Conservation (phyloP, 352 stramenopile genomes). For the Blastocystis sp. region DNA sequence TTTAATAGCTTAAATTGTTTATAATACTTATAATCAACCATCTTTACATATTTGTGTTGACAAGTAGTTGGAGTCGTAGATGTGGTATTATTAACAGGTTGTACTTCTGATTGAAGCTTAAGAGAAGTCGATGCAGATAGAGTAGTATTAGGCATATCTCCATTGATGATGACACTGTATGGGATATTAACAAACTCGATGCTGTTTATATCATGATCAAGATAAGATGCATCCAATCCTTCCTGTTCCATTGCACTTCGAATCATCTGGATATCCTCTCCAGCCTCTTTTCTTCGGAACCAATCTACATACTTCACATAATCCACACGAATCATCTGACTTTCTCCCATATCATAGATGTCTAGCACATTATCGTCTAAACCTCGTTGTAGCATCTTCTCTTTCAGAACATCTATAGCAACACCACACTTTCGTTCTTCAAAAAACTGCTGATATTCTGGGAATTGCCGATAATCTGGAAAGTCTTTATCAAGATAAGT, state of each 20-base stretch:
- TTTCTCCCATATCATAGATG: slow-evolving; percentile 40
- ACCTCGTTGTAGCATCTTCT: slow-evolving; percentile 14
- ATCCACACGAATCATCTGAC: background rate
- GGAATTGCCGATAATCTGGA: slow-evolving; percentile 15
- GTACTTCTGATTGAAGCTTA: too few species aligned
- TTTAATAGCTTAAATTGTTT: slow-evolving; percentile 81
- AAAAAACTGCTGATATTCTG: background rate
- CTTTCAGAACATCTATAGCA: slow-evolving; percentile 27
- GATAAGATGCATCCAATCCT: slow-evolving; percentile 17
- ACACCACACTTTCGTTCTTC: background rate
- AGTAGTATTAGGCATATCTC: too few species aligned
- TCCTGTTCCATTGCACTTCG: slow-evolving; percentile 31
- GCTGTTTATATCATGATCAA: slow-evolving; percentile 15
- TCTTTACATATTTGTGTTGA: slow-evolving; percentile 68
- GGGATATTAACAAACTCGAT: slow-evolving; percentile 57
- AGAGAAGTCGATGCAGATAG: too few species aligned
- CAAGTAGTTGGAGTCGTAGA: slow-evolving; percentile 12
- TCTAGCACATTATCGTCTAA: slow-evolving; percentile 32
- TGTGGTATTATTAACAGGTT: too few species aligned
- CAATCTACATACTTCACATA: slow-evolving; percentile 30
- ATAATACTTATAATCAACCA: slow-evolving; percentile 74
- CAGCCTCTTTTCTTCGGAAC: background rate
- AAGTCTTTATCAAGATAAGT: slow-evolving; percentile 47
- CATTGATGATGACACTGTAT: slow-evolving; percentile 11
- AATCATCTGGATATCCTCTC: background rate